Evolutionary conservation across 202 grass and related monocot species (phyloP).

Genomic region (Cymbopogon flexuosus): DNA sequence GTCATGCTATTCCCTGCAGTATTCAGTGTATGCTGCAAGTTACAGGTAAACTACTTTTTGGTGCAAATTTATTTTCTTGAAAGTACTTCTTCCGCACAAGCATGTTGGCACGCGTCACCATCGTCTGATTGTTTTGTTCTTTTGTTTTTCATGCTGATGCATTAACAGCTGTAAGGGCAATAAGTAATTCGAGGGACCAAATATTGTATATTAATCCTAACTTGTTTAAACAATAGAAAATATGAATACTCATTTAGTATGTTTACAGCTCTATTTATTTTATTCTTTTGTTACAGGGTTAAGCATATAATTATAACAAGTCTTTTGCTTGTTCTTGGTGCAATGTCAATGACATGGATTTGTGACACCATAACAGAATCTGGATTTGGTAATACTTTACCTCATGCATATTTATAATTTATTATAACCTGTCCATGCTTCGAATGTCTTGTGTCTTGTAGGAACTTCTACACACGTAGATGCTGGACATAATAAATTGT

Average conservation of each 20-base stretch:
- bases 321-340: conserved; percentile 81
- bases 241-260: conserved; percentile 17
- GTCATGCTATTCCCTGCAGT: conserved; percentile 82
- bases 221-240: conserved; percentile 1
- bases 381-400: conserved; percentile 67
- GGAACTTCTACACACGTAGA: background rate
- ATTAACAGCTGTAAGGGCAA: background rate
- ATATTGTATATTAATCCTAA: background rate
- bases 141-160: background rate
- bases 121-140: background rate
- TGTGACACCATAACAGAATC: conserved; percentile 98
- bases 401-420: conserved; percentile 26
- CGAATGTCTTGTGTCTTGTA: conserved; percentile 5
- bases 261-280: conserved; percentile 27
- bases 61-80: background rate
- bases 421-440: background rate
- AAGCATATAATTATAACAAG: conserved; percentile 81
- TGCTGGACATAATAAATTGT: background rate
- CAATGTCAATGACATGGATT: conserved; percentile 90
- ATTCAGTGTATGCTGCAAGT: conserved; percentile 93
- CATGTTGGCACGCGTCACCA: background rate
- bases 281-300: conserved; percentile 50
- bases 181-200: background rate
- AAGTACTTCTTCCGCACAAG: background rate
- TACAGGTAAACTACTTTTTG: conserved; percentile 52